Percentiles rank a stretch among this genome's conserved stretches.
Conservation (phyloP, 345 rosid genomes). For the Brassica cretica region DNA sequence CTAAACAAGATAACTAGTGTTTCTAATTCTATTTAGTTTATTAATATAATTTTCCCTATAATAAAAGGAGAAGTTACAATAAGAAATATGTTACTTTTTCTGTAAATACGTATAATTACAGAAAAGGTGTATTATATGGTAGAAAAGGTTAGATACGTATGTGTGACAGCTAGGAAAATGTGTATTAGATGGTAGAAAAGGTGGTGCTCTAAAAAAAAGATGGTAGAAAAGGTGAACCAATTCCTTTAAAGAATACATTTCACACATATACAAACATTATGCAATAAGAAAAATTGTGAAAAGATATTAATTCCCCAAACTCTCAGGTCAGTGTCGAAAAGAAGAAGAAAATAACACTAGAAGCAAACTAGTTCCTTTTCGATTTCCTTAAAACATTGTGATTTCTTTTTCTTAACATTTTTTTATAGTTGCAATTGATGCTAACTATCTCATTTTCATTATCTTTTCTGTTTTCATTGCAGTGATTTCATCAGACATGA, state of each 20-base stretch:
- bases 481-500: constrained; percentile 70
- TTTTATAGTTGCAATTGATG: background rate
- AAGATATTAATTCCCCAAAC: background rate
- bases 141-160: too few relatives aligned
- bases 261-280: background rate
- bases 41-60: background rate
- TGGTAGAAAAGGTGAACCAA: background rate
- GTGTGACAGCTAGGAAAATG: background rate
- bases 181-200: background rate
- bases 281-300: background rate
- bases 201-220: too few relatives aligned
- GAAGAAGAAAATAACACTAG: background rate
- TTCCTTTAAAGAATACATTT: background rate
- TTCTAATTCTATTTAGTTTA: background rate
- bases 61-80: background rate
- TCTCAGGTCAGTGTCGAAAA: constrained; percentile 16
- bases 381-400: background rate
- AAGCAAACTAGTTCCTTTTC: background rate
- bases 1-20: background rate
- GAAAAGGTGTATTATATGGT: too few relatives aligned
- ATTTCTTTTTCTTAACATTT: background rate
- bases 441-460: background rate
- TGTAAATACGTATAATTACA: background rate
- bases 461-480: constrained; percentile 11
- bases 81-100: background rate